phyloP scores from a whole-genome alignment of 2,329 filamentous ascomycete genomes.

The Eutypella sp. region DNA sequence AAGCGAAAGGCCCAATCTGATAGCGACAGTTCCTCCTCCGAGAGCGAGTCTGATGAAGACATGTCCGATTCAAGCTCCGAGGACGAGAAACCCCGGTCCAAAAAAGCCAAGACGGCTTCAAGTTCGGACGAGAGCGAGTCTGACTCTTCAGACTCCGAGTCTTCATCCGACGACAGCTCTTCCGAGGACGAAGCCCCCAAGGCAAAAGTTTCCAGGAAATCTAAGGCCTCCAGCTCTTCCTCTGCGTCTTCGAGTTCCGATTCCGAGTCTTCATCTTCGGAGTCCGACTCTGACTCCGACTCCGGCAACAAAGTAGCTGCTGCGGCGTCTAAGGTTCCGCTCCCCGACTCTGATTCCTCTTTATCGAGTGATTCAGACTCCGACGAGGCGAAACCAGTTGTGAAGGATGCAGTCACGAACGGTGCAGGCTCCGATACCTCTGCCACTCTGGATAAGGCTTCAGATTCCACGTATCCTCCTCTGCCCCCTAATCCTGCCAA shows the following conservation, averaged over 20 bases:
- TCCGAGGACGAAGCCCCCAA: conserved; percentile 21
- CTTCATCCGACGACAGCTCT: conserved; percentile 22
- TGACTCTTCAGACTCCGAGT: conserved; percentile 27
- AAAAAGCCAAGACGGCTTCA: conserved; percentile 40
- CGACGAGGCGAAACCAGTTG: conserved; percentile 24
- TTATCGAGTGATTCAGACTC: conserved; percentile 34
- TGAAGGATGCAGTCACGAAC: conserved; percentile 20
- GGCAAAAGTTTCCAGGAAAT: conserved; percentile 8
- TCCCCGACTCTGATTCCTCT: conserved; percentile 37
- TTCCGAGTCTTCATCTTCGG: conserved; percentile 28
- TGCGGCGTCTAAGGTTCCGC: conserved; percentile 33
- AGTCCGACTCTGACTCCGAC: conserved; percentile 31
- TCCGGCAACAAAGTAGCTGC: conserved; percentile 33
- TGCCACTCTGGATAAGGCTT: conserved; percentile 47
- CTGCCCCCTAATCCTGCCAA: conserved; percentile 51
- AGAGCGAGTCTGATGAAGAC: conserved; percentile 34
- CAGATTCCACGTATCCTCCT: conserved; percentile 43
- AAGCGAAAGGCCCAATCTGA: conserved; percentile 50
- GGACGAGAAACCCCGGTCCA: conserved; percentile 36
- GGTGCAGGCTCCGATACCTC: conserved; percentile 34
- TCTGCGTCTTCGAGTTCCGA: conserved; percentile 26
- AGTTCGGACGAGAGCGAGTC: conserved; percentile 32
- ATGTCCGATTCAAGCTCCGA: conserved; percentile 31
- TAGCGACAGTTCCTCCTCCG: conserved; percentile 34
- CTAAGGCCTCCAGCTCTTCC: conserved; percentile 3